Percentiles rank a stretch among this genome's conserved stretches.
phyloP scores from a whole-genome alignment of 2,329 filamentous ascomycete species.

The Fusarium albidum region DNA sequence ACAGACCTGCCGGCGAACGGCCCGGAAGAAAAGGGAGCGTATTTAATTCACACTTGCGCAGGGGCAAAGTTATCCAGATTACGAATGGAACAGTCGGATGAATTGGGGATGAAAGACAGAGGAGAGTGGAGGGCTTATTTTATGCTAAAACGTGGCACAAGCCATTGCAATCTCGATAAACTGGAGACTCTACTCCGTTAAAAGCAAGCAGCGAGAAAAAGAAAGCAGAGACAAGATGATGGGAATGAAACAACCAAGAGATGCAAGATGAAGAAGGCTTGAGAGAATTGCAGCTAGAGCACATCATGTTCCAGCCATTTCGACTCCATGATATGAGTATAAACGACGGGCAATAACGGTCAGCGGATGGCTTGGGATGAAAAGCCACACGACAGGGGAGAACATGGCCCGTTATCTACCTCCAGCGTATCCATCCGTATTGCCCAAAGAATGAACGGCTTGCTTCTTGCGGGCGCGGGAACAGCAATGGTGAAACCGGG shows the following conservation, averaged over 20 bases:
- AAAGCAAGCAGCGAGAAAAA: no score
- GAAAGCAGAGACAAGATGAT: background rate
- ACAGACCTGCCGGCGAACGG: constrained; percentile 22
- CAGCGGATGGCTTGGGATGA: constrained; percentile 21
- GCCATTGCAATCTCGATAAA: constrained; percentile 33
- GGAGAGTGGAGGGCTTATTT: background rate
- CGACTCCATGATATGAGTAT: background rate
- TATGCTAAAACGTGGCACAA: constrained; percentile 26
- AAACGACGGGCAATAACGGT: constrained; percentile 13
- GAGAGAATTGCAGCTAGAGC: no score
- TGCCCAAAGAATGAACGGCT: background rate
- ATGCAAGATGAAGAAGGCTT: background rate
- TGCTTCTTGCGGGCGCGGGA: background rate
- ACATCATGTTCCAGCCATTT: background rate
- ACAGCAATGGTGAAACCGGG: constrained; percentile 6
- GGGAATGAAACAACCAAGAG: background rate
- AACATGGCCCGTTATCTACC: background rate
- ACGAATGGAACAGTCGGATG: background rate
- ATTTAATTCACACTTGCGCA: no score
- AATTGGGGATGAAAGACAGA: background rate
- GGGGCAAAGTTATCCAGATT: constrained; percentile 1
- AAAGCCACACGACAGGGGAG: constrained; percentile 11
- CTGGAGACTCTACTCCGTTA: background rate
- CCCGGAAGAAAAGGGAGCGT: background rate
- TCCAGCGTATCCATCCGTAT: background rate